phyloP scores from a whole-genome alignment of 495 filamentous ascomycete genomes.

The Daldinia caldariorum region DNA sequence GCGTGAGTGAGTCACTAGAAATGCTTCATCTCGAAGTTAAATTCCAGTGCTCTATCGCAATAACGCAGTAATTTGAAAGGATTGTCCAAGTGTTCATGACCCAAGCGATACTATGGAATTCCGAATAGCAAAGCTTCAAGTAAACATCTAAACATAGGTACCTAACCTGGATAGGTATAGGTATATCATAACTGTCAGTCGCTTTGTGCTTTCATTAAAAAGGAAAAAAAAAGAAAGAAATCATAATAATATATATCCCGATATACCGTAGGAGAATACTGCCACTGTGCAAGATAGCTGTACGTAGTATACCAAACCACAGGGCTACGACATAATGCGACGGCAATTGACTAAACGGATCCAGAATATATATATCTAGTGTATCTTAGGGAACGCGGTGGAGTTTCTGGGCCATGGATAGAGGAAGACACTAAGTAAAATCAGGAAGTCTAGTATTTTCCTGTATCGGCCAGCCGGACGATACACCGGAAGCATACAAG shows the following conservation, averaged over 20 bases:
- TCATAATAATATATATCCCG: too few species aligned
- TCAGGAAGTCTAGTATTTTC: not conserved
- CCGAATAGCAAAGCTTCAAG: not conserved
- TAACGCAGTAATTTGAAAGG: not conserved
- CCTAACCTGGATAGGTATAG: too few species aligned
- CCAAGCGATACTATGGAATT: not conserved
- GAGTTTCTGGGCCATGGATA: too few species aligned
- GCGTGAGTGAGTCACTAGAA: constrained; percentile 1
- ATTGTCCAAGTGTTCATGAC: not conserved
- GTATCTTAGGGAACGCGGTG: too few species aligned
- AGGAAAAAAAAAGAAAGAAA: too few species aligned
- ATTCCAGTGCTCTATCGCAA: not conserved
- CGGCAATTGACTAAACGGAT: not conserved
- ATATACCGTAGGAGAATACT: not conserved
- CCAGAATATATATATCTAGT: too few species aligned
- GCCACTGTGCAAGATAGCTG: too few species aligned
- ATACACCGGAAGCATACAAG: constrained; percentile 33
- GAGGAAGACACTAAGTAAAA: too few species aligned
- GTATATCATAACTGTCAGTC: too few species aligned
- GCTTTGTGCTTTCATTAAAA: too few species aligned
- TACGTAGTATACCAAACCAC: not conserved
- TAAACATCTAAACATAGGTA: not conserved
- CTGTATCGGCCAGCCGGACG: constrained; percentile 3
- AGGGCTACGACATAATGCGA: not conserved
- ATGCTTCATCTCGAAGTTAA: constrained; percentile 2